Conservation (phyloP, 129 eudicot species). For the Apium graveolens region DNA sequence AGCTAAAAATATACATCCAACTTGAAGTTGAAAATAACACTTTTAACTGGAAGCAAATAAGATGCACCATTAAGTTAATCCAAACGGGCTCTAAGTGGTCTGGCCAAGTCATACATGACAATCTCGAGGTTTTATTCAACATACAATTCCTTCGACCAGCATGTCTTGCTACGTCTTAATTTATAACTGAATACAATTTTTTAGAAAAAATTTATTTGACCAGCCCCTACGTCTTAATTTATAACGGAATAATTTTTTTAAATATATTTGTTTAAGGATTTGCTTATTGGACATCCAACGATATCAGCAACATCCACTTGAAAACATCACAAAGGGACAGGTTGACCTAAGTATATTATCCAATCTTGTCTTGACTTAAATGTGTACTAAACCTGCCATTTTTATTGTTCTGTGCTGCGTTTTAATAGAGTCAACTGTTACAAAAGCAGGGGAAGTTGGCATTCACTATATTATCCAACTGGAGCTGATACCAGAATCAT, state of each 20-base stretch:
- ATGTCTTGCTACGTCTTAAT: too few relatives aligned
- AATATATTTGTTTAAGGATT: neutral
- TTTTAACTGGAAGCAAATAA: too few relatives aligned
- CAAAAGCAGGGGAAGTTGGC: neutral
- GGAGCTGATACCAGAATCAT: neutral
- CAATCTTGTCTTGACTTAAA: neutral
- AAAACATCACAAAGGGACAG: neutral
- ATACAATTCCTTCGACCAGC: neutral
- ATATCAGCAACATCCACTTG: neutral
- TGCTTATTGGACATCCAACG: neutral
- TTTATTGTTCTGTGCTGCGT: neutral
- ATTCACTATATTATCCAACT: neutral
- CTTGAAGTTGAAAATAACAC: too few relatives aligned
- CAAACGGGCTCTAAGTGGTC: too few relatives aligned
- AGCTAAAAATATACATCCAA: too few relatives aligned
- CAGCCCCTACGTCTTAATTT: neutral
- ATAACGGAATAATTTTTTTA: neutral
- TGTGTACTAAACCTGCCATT: neutral
- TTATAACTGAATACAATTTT: too few relatives aligned
- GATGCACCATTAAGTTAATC: too few relatives aligned
- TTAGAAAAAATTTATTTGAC: neutral
- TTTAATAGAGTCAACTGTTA: neutral
- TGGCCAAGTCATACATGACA: too few relatives aligned
- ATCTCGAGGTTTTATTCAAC: neutral
- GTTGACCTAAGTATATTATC: neutral